Base-by-base conservation (phyloP, 768 basidiomycete species). In the Trametes elegans region DNA sequence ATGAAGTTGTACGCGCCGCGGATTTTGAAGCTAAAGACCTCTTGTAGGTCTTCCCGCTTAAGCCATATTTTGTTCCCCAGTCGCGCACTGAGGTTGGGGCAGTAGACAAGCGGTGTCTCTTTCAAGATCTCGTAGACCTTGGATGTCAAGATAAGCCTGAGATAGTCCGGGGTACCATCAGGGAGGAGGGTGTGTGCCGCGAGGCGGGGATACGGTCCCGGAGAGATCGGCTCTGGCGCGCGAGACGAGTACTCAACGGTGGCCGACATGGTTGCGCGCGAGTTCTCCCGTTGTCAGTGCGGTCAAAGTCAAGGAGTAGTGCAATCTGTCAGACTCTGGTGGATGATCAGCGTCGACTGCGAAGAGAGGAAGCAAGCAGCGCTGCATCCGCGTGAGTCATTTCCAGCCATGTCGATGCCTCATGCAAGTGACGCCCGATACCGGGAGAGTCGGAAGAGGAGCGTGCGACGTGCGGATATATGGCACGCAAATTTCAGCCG, bases 21-120 rank as follows among this genome's bases (percentile, higher is more conserved):
- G 42, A 98, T 94, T 69, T 99, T 99, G 84, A 99, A 99, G 69
- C 92, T 95, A 70, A 99, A 99, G 18, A 99, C 97, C 65, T 93
- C 88, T 41, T 98, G 96, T 2, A 97, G 79, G 66, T 99, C 97
- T 71, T 99, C 97, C 23, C 97, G 84, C 73, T 99, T 99, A 55
- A 99, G 81, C 84, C 88, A 95, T 71, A 99, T 88, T 62, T 95
- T 83, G 68, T 93, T 93, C 1, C 97, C 97, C 1, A 98, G 77
- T 58, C 88, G 85, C 57, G 87, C 73, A 63, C 92, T 95, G 19
- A 99, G 82, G 66, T 90, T 92, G 16, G 85, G 82, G 26, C 96
- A 95, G 47, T 80, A 79, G 18, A 94, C 88, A 35, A 98, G 81
- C 2, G 96, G 96, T 0, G 96, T 97, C 70, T 93, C 89, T 61